Evolutionary conservation across 345 rosid species (phyloP), one percentile per base, ranked within the genome.

Genomic region (Chamaenerion angustifolium): DNA sequence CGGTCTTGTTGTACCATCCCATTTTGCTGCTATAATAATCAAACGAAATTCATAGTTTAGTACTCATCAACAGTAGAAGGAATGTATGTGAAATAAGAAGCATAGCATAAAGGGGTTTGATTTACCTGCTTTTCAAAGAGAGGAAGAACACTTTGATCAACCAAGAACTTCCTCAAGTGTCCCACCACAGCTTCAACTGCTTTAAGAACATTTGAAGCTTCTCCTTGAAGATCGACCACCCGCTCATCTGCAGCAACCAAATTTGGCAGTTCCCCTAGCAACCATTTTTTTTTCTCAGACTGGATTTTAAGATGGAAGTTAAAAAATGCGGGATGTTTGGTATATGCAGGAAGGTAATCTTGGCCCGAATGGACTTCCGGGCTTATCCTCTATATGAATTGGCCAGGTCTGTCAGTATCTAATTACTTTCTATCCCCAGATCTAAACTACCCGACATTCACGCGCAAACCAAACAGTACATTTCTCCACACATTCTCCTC

Each of bases 81-180:
- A 21, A 21, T 21, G 25, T 21, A 21, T 2, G 25, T 21, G 43
- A 44, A 45, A 15, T 45, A 50, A 21, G 25, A 15, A 48, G 58
- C 2, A 11, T 40, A 44, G 16, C 42, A 56, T 49, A 41, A n/a
- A 51, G 45, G 27, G 10, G 3, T 16, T 45, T 5, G 35, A 49
- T 86, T 75, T 79, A 87, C 96, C 16, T 65, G 63, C 61, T 81
- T 79, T 60, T 87, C 96, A 52, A 83, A 87, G 44, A 83, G 70
- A 64, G 85, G 89, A 69, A 87, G 73, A 27, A 87, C 87, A 37
- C 78, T 68, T 16, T 70, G 87, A 69, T 87, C 96, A 9, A 83
- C 89, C 67, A 83, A 71, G 65, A 81, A 87, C 68, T 73, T 83
- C 64, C 94, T 79, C 18, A 87, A 60, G 55, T 81, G 94, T n/a